Percentiles rank a stretch among this genome's conserved stretches.
Conservation (phyloP, 2,329 filamentous ascomycete species). For the Calycina marina region DNA sequence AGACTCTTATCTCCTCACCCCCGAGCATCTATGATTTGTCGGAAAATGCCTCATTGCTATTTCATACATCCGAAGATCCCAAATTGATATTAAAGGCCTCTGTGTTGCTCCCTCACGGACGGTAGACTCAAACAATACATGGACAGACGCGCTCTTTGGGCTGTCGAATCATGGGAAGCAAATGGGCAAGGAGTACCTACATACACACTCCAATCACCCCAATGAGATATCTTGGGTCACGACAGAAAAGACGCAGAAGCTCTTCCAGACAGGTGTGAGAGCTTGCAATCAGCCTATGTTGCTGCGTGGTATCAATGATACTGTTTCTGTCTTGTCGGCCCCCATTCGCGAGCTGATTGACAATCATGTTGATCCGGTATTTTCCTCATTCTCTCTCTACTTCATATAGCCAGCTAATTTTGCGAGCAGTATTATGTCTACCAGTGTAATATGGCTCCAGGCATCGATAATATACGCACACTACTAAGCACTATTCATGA, state of each 20-base stretch:
- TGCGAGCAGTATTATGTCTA: constrained; percentile 45
- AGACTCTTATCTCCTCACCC: constrained; percentile 42
- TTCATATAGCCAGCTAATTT: neutral
- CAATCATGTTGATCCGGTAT: constrained; percentile 41
- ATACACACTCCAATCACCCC: constrained; percentile 52
- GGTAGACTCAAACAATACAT: constrained; percentile 35
- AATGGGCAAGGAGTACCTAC: constrained; percentile 43
- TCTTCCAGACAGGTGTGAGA: constrained; percentile 35
- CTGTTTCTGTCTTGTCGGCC: constrained; percentile 33
- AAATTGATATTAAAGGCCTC: constrained; percentile 47
- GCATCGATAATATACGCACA: constrained; percentile 47
- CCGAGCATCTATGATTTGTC: constrained; percentile 36
- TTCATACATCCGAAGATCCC: constrained; percentile 42
- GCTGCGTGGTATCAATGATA: constrained; percentile 43
- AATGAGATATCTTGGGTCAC: constrained; percentile 48
- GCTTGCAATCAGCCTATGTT: constrained; percentile 48
- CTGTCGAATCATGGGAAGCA: constrained; percentile 34
- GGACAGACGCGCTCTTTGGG: constrained; percentile 36
- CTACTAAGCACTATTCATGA: constrained; percentile 42
- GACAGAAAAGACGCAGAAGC: constrained; percentile 31
- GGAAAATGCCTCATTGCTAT: constrained; percentile 40
- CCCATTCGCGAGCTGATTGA: constrained; percentile 39
- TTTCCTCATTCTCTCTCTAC: constrained; percentile 1
- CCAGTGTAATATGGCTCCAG: constrained; percentile 46
- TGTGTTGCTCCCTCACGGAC: constrained; percentile 42